A percentile compares a stretch with the other conserved stretches of the same genome.
phyloP scores from a whole-genome alignment of 2,329 filamentous ascomycete genomes.

The Penicillium sp. region DNA sequence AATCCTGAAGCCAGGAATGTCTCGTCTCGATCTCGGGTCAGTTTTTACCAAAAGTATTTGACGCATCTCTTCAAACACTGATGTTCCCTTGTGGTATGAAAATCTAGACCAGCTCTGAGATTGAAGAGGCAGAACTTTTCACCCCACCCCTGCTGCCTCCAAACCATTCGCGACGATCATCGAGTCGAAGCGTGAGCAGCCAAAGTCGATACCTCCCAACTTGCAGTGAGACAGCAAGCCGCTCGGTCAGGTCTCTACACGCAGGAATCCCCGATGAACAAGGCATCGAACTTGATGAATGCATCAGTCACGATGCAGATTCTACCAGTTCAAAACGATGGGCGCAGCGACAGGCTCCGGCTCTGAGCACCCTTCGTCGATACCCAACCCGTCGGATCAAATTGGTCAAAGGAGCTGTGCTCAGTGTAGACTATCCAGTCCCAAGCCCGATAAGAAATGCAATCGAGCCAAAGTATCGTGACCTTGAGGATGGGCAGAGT shows the following conservation, averaged over 20 bases:
- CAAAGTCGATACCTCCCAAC: constrained; percentile 2
- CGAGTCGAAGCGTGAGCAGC: background rate
- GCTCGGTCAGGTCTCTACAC: constrained; percentile 2
- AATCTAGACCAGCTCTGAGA: constrained; percentile 3
- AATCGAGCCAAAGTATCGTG: constrained; percentile 11
- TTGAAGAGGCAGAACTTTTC: constrained; percentile 3
- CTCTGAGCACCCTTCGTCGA: constrained; percentile 6
- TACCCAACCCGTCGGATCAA: constrained; percentile 14
- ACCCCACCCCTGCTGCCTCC: constrained; percentile 1
- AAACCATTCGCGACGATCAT: background rate
- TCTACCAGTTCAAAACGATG: constrained; percentile 8
- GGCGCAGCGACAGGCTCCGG: constrained; percentile 2
- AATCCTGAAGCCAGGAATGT: background rate
- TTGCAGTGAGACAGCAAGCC: constrained; percentile 1
- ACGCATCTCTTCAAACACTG: background rate
- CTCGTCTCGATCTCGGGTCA: background rate
- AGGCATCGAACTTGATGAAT: background rate
- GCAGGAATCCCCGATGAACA: background rate
- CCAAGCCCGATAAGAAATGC: constrained; percentile 14
- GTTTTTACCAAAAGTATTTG: background rate
- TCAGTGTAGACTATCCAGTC: constrained; percentile 13
- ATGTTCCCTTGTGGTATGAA: background rate
- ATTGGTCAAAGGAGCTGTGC: constrained; percentile 10
- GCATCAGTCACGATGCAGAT: background rate
- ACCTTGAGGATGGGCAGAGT: constrained; percentile 9